Base-by-base conservation (phyloP, 768 basidiomycete genomes). In the Clitopilus hobsonii region DNA sequence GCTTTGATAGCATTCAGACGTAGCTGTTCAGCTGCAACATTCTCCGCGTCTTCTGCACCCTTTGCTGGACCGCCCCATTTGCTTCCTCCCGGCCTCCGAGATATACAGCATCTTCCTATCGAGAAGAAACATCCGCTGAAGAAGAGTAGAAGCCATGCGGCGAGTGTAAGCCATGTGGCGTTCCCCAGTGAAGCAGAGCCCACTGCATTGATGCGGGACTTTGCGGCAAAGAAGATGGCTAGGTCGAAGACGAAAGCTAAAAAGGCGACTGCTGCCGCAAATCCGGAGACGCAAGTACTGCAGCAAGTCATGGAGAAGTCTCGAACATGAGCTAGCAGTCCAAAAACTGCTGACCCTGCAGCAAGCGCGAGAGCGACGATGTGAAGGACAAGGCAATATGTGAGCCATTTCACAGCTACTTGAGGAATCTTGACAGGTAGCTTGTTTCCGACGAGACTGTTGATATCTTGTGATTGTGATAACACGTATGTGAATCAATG, bases 201-300 rank as follows among this genome's bases (percentile, higher is more conserved):
- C 18, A 93, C 86, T 3, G 76, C 61, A 67, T 91, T 89, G 68
- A 99, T 88, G 52, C 94, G 84, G 41, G 89, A 74, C 65, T 88
- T 94, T 55, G 91, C 91, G 54, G 96, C 71, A 76, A 91, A 93
- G 74, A 98, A 98, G 55, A 97, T 74, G 60, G 82, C 89, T 55
- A 98, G 71, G 69, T 99, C 97, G 69, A 98, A 94, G 27, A 96
- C 83, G 70, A 98, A 95, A 4, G 95, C 94, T 41, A 91, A 64
- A 56, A 98, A 76, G 51, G 92, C 80, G 56, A 96, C 71, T 1
- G 80, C 71, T 0, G 93, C 91, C 11, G 88, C 92, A 58, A 94
- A 83, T 5, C 91, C 86, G 3, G 91, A 88, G 56, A 96, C 72
- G 61, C 80, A 90, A 52, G 86, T 86, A 62, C 89, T 91, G 71